Evolutionary conservation across 371 early-diverging fungal species (phyloP).

Genomic region (Mortierella sp.): DNA sequence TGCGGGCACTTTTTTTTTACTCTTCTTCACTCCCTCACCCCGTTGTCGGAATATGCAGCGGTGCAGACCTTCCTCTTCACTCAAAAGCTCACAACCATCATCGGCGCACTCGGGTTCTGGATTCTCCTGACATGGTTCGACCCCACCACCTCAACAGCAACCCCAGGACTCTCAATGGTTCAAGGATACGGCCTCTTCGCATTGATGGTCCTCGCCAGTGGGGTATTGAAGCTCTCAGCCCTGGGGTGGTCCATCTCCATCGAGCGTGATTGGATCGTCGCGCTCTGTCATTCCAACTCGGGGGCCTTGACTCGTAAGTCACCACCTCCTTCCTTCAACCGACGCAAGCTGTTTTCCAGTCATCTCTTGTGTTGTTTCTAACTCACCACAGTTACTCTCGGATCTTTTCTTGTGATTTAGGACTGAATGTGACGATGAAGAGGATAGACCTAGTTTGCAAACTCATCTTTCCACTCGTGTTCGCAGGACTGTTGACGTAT

Average conservation of each 20-base stretch:
- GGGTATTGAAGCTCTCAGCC: slow-evolving; percentile 56
- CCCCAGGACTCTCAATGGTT: neutral
- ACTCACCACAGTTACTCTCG: neutral
- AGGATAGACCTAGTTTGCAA: slow-evolving; percentile 68
- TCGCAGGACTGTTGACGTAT: slow-evolving; percentile 40
- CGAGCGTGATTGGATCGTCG: slow-evolving; percentile 66
- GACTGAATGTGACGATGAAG: slow-evolving; percentile 56
- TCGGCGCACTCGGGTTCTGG: slow-evolving; percentile 54
- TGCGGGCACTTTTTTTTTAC: neutral
- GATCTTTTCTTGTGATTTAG: neutral
- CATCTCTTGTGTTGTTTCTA: neutral
- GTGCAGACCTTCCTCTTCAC: slow-evolving; percentile 39
- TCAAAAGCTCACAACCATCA: slow-evolving; percentile 39
- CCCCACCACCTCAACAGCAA: neutral
- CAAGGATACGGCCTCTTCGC: slow-evolving; percentile 45
- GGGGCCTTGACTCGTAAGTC: slow-evolving; percentile 48
- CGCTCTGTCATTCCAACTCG: slow-evolving; percentile 53
- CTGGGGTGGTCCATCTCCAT: slow-evolving; percentile 61
- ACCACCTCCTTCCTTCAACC: neutral
- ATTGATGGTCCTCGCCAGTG: slow-evolving; percentile 52
- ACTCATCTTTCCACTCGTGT: slow-evolving; percentile 59
- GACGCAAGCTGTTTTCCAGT: neutral
- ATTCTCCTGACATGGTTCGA: slow-evolving; percentile 48
- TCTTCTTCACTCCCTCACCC: too few species aligned
- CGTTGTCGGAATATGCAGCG: slow-evolving; percentile 13